Evolutionary conservation across 75 land plant genomes (phyloP).

Genomic region (Pinus albicaulis): DNA sequence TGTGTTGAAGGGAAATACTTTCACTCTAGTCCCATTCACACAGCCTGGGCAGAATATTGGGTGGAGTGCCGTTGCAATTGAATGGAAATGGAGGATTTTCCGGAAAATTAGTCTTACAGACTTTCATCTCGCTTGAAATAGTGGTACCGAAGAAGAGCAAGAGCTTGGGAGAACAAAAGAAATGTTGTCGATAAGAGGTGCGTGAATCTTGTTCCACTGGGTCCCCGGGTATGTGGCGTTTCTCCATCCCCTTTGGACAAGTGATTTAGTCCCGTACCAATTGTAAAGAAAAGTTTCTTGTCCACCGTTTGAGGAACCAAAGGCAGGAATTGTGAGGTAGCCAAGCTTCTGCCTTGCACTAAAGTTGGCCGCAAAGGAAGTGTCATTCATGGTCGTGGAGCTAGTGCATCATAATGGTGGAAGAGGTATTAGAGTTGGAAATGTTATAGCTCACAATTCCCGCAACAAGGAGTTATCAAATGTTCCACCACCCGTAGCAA

Average conservation of each 20-base stretch:
- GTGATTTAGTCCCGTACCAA: slow-evolving; percentile 33
- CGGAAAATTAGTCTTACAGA: slow-evolving; percentile 40
- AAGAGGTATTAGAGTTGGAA: background rate
- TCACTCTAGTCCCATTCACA: slow-evolving; percentile 14
- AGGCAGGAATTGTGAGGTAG: slow-evolving; percentile 22
- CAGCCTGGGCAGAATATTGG: background rate
- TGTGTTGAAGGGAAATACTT: slow-evolving; percentile 15
- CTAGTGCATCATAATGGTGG: slow-evolving; percentile 4
- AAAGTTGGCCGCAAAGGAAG: slow-evolving; percentile 28
- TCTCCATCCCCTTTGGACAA: slow-evolving; percentile 19
- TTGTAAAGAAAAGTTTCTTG: slow-evolving; percentile 38
- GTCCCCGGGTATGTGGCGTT: slow-evolving; percentile 24
- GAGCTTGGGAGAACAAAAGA: slow-evolving; percentile 14
- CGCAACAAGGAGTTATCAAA: slow-evolving; percentile 35
- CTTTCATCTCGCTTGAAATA: slow-evolving; percentile 12
- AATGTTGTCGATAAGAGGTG: slow-evolving; percentile 18
- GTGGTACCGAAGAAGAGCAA: slow-evolving; percentile 19
- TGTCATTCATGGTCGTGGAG: slow-evolving; percentile 45
- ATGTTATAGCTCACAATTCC: slow-evolving; percentile 20
- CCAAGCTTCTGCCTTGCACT: slow-evolving; percentile 26
- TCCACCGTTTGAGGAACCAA: slow-evolving; percentile 20
- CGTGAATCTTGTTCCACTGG: slow-evolving; percentile 25
- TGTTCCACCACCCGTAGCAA: slow-evolving; percentile 24
- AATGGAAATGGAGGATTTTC: background rate
- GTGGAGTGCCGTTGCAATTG: background rate